Conservation (phyloP, 2,329 filamentous ascomycete species). For the Neopestalotiopsis rosae region DNA sequence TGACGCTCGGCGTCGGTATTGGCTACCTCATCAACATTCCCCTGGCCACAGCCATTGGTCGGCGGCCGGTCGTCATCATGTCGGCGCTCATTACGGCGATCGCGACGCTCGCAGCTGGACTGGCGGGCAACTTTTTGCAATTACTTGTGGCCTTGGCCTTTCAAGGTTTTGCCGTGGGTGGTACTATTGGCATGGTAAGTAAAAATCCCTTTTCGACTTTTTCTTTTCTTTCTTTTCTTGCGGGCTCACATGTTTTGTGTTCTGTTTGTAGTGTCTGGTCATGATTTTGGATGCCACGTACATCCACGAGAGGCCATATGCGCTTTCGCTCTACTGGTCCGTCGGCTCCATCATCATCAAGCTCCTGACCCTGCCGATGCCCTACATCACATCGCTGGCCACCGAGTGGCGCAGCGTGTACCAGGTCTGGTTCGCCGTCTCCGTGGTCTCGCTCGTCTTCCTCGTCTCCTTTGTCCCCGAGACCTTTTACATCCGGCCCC, state of each 20-base stretch:
- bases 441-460: conserved; percentile 31
- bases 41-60: conserved; percentile 41
- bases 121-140: conserved; percentile 31
- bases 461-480: conserved; percentile 39
- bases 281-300: conserved; percentile 45
- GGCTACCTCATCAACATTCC: conserved; percentile 39
- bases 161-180: conserved; percentile 38
- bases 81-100: conserved; percentile 33
- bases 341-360: conserved; percentile 32
- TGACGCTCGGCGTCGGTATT: conserved; percentile 33
- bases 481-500: conserved; percentile 46
- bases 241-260: background rate
- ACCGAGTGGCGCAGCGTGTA: conserved; percentile 41
- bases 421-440: conserved; percentile 33
- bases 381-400: conserved; percentile 31
- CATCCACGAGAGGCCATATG: conserved; percentile 41
- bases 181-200: conserved; percentile 37
- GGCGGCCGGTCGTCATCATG: conserved; percentile 41
- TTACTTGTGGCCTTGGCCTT: conserved; percentile 37
- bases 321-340: conserved; percentile 41
- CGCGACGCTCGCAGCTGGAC: conserved; percentile 33
- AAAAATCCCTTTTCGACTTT: background rate
- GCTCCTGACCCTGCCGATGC: conserved; percentile 31
- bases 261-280: conserved; percentile 34
- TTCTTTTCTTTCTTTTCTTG: background rate